Percentiles rank a stretch among this genome's conserved stretches.
These are phyloP conservation scores for Xylariaceae sp. DNA, from an alignment of 2,329 filamentous ascomycete genomes.

Conservation along the genomic window DNA sequence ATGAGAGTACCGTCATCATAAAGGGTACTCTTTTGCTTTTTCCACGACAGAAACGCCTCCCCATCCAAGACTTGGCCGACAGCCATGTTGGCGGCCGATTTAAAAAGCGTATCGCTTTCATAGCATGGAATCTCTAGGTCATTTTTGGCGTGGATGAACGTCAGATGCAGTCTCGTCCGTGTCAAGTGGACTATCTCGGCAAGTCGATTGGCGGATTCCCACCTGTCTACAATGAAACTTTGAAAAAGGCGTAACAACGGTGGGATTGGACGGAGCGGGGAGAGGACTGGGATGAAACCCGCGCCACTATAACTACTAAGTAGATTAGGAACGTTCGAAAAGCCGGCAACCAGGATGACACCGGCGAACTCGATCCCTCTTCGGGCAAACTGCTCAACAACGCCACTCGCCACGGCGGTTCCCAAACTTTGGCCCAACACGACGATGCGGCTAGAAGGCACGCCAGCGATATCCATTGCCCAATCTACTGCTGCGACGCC, in stretches of 20 bases:
- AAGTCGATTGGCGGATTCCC: conserved; percentile 75
- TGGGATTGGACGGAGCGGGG: conserved; percentile 73
- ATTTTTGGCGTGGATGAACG: conserved; percentile 79
- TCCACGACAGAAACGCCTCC: conserved; percentile 51
- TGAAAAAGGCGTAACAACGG: conserved; percentile 67
- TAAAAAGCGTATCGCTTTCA: conserved; percentile 71
- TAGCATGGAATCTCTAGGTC: conserved; percentile 83
- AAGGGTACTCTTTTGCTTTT: conserved; percentile 52
- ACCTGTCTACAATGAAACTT: conserved; percentile 75
- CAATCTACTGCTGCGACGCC: conserved; percentile 76
- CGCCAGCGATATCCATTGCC: conserved; percentile 66
- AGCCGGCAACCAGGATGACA: conserved; percentile 79
- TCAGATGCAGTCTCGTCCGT: conserved; percentile 65
- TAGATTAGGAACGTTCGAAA: conserved; percentile 76
- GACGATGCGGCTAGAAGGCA: conserved; percentile 76
- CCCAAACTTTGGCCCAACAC: conserved; percentile 88
- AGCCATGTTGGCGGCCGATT: conserved; percentile 61
- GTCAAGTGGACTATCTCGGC: conserved; percentile 60
- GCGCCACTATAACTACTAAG: conserved; percentile 78
- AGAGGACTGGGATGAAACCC: conserved; percentile 81
- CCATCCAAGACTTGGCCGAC: conserved; percentile 46
- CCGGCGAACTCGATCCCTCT: conserved; percentile 75
- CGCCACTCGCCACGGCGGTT: conserved; percentile 80
- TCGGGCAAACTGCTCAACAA: conserved; percentile 72
- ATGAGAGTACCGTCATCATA: conserved; percentile 57